These are phyloP conservation scores for Starmerella kuoi DNA, from an alignment of 805 yeast genomes.

Conservation along the genomic window DNA sequence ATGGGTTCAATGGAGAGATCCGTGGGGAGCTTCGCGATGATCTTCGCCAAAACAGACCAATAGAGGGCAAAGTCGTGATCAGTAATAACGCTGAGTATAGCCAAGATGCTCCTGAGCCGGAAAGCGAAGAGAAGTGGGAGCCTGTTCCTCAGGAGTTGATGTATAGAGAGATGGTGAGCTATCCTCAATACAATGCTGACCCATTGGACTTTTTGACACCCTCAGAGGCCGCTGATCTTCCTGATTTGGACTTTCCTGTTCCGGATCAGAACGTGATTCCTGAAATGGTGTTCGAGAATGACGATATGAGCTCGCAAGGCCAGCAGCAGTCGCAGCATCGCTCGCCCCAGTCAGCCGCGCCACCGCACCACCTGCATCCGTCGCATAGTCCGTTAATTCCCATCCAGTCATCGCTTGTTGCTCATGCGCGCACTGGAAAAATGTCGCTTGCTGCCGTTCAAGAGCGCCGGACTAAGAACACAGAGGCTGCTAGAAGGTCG, in stretches of 20 bases:
- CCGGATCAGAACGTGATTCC: slow-evolving; percentile 18
- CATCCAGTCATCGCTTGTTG: slow-evolving; percentile 14
- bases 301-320: neutral
- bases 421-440: slow-evolving; percentile 14
- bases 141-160: neutral
- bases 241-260: slow-evolving; percentile 17
- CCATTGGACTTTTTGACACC: slow-evolving; percentile 8
- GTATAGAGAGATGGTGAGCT: neutral
- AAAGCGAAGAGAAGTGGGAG: slow-evolving; percentile 2
- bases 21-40: neutral
- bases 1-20: neutral
- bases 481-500: slow-evolving; percentile 85
- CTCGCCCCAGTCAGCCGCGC: neutral
- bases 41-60: neutral
- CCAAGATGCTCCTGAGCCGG: neutral
- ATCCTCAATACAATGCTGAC: slow-evolving; percentile 1
- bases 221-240: slow-evolving; percentile 10
- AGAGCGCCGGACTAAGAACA: slow-evolving; percentile 68
- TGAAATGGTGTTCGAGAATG: slow-evolving; percentile 16
- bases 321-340: neutral
- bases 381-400: slow-evolving; percentile 8
- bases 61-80: neutral
- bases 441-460: slow-evolving; percentile 13
- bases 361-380: neutral
- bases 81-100: neutral